Evolutionary conservation across 73 alveolate genomes (phyloP), one percentile per base, ranked within the genome.

Genomic region (Paramecium pentaurelia): DNA sequence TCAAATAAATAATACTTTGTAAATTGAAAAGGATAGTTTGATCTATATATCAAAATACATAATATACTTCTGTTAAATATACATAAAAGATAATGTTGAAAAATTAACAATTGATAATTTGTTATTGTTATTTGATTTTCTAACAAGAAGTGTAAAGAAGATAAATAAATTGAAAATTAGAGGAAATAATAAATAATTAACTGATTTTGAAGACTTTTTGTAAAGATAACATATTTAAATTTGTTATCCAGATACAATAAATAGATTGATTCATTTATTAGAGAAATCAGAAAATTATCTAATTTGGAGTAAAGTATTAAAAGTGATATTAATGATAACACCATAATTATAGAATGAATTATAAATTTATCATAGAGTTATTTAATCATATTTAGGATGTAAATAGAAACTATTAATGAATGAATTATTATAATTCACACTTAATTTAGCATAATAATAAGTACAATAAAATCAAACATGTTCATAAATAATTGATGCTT

Each of bases 121-220:
- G 16, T 54, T 80, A 1, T 25, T 80, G 28, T 42, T 80, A 80
- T 80, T 80, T 47, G 91, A 80, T 47, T 80, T 80, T 36, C 47
- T 80, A 8, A 32, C 91, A 9, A 32, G 64, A 45, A 27, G 77
- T 44, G 73, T 80, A 0, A 80, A 27, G 45, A 80, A 49, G 16
- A 44, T 80, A 10, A 80, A 47, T 80, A 80, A 80, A 80, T n/a
- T 32, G 14, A 80, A 40, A 47, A 44, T 16, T 11, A 80, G 58
- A 36, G 36, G 75, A 37, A 75, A 37, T 3, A 27, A 40, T 12
- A 36, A 60, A 40, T 16, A 80, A 80, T 64, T 64, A 10, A 27
- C 42, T 80, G 91, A 80, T 27, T 80, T 80, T 44, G 91, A 80
- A 6, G 91, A 80, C 18, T 80, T 80, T 68, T 25, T 80, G 11